Percentiles rank a stretch among this genome's conserved stretches.
Conservation (phyloP, 805 yeast genomes). For the Ogataea trehalophila region DNA sequence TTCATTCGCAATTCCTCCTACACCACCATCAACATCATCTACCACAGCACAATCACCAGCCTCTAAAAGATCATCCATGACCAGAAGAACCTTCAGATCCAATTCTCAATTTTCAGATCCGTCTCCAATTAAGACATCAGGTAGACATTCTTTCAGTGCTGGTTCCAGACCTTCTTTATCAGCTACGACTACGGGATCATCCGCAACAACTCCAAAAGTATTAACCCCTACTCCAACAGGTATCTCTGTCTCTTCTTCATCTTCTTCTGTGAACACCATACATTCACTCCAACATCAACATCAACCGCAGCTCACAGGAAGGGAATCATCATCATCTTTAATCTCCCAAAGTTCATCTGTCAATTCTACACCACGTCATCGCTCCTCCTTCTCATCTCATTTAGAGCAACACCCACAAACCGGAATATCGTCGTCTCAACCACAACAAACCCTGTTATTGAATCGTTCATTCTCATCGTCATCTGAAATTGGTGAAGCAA, state of each 20-base stretch:
- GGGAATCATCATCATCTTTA: slow-evolving; percentile 1
- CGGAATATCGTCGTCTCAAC: background rate
- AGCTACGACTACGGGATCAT: slow-evolving; percentile 8
- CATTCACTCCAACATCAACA: background rate
- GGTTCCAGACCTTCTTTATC: background rate
- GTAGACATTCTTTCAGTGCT: background rate
- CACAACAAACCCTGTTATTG: background rate
- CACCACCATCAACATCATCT: slow-evolving; percentile 3
- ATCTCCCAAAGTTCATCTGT: background rate
- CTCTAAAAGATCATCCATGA: slow-evolving; percentile 29
- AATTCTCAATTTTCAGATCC: slow-evolving; percentile 24
- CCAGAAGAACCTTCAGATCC: slow-evolving; percentile 30
- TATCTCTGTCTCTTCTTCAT: background rate
- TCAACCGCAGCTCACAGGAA: background rate
- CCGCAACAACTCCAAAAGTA: slow-evolving; percentile 1
- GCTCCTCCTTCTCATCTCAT: background rate
- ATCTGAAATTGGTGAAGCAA: slow-evolving; percentile 24
- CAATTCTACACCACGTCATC: slow-evolving; percentile 1
- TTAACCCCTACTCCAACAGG: background rate
- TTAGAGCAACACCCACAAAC: background rate
- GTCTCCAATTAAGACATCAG: slow-evolving; percentile 19
- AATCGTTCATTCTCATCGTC: slow-evolving; percentile 9
- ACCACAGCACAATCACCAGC: slow-evolving; percentile 18
- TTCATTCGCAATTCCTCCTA: background rate
- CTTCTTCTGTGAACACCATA: background rate